Percentiles rank a stretch among this genome's conserved stretches.
These are phyloP conservation scores for Casuarina cunninghamiana DNA, from an alignment of 306 rosid species.

Conservation along the genomic window DNA sequence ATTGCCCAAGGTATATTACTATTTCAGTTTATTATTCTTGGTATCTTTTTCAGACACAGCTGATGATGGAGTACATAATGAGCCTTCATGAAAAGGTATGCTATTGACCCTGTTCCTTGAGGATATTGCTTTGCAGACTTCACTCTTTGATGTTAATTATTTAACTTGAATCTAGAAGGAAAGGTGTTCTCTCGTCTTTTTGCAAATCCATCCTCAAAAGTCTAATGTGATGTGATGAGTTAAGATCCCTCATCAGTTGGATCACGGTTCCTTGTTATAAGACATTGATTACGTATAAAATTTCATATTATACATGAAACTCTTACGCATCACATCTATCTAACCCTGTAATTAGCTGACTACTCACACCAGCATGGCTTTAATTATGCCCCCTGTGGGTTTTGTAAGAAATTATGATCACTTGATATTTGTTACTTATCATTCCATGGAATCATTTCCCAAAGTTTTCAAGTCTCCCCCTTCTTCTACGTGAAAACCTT, in stretches of 20 bases:
- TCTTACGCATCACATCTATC: not conserved
- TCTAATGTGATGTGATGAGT: not conserved
- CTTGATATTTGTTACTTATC: not conserved
- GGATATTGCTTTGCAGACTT: not conserved
- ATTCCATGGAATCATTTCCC: not conserved
- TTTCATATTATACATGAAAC: not conserved
- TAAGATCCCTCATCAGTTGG: not conserved
- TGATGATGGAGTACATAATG: slow-evolving; percentile 17
- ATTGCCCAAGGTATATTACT: not conserved
- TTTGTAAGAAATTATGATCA: not conserved
- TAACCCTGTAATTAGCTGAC: not conserved
- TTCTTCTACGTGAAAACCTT: not conserved
- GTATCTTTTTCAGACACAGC: slow-evolving; percentile 22
- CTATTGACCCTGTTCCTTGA: not conserved
- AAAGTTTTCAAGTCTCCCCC: not conserved
- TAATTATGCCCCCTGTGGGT: not conserved
- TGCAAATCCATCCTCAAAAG: not conserved
- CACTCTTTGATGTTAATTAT: not conserved
- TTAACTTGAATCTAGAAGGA: not conserved
- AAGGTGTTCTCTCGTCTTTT: not conserved
- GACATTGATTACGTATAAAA: not conserved
- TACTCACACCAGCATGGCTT: not conserved
- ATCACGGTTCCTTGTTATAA: not conserved
- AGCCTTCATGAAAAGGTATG: slow-evolving; percentile 20
- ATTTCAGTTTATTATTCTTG: not conserved